A percentile compares a stretch with the other conserved stretches of the same genome.
phyloP scores from a whole-genome alignment of 345 rosid genomes.

The Lepidium aucheri region DNA sequence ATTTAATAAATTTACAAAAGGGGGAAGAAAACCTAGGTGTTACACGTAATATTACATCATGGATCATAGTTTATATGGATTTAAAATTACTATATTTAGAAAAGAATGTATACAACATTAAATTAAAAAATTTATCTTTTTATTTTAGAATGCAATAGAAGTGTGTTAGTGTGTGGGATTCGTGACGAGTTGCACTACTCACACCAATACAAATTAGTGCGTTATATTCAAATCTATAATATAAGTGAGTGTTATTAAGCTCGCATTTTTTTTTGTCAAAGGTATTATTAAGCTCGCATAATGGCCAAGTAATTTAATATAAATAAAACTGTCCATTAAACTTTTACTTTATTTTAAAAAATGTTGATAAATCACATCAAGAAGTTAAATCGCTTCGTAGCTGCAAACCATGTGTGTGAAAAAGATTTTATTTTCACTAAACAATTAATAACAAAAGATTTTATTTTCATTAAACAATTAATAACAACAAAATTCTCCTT shows the following conservation, averaged over 20 bases:
- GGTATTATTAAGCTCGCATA: constrained; percentile 24
- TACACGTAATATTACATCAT: constrained; percentile 18
- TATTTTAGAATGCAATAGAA: constrained; percentile 16
- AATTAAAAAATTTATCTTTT: neutral
- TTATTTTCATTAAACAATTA: constrained; percentile 1
- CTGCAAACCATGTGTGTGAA: constrained; percentile 24
- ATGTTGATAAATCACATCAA: neutral
- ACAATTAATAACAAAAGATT: neutral
- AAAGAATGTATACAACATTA: constrained; percentile 13
- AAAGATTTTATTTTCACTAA: constrained; percentile 6
- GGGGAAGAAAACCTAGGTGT: neutral
- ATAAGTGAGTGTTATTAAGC: constrained; percentile 21
- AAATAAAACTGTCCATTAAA: neutral
- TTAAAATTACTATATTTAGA: neutral
- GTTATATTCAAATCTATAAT: constrained; percentile 16
- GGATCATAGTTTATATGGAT: neutral
- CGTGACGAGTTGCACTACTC: constrained; percentile 30
- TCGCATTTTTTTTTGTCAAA: no score
- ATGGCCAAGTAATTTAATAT: constrained; percentile 15
- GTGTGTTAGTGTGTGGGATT: constrained; percentile 24
- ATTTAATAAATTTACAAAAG: no score
- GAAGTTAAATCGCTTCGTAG: constrained; percentile 17
- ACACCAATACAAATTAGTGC: constrained; percentile 21
- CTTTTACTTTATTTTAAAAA: neutral
- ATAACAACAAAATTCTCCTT: constrained; percentile 2